phyloP scores from a whole-genome alignment of 225 moss, liverwort and hornwort genomes.

The Sphagnum contortum region DNA sequence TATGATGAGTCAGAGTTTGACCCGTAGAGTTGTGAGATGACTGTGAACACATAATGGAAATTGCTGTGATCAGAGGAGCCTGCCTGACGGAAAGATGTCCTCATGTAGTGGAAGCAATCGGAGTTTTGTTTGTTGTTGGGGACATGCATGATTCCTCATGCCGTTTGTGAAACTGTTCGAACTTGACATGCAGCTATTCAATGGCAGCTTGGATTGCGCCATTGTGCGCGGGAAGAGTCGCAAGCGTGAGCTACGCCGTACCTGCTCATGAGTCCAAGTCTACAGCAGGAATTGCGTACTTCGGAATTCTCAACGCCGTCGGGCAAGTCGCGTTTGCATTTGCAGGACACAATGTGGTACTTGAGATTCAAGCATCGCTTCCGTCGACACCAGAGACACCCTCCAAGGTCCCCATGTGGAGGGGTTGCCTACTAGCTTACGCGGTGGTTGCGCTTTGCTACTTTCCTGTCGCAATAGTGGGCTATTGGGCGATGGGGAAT shows the following conservation, averaged over 20 bases:
- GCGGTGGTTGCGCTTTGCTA: slow-evolving; percentile 46
- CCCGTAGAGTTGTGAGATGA: not conserved
- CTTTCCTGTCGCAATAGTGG: slow-evolving; percentile 38
- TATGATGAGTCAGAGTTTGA: not conserved
- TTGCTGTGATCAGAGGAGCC: not conserved
- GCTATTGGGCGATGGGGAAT: slow-evolving; percentile 54
- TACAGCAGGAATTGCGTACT: slow-evolving; percentile 8
- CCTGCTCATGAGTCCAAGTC: too few relatives aligned
- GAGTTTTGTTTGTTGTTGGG: too few relatives aligned
- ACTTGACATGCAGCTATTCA: slow-evolving; percentile 34
- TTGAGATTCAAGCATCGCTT: slow-evolving; percentile 54
- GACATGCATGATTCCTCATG: too few relatives aligned
- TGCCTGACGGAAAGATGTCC: not conserved
- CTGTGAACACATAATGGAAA: too few relatives aligned
- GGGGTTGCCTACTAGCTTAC: slow-evolving; percentile 39
- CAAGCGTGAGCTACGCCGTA: too few relatives aligned
- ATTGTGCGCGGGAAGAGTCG: not conserved
- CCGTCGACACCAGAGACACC: slow-evolving; percentile 36
- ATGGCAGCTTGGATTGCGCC: slow-evolving; percentile 37
- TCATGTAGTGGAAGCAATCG: too few relatives aligned
- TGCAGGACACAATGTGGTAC: slow-evolving; percentile 54
- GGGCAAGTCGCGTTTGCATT: slow-evolving; percentile 44
- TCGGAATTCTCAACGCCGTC: slow-evolving; percentile 31
- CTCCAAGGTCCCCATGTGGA: slow-evolving; percentile 53
- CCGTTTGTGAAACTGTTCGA: too few relatives aligned